Percentiles rank a stretch among this genome's conserved stretches.
These are phyloP conservation scores for Plectosphaerella cucumerina DNA, from an alignment of 2,329 filamentous ascomycete genomes.

Conservation along the genomic window DNA sequence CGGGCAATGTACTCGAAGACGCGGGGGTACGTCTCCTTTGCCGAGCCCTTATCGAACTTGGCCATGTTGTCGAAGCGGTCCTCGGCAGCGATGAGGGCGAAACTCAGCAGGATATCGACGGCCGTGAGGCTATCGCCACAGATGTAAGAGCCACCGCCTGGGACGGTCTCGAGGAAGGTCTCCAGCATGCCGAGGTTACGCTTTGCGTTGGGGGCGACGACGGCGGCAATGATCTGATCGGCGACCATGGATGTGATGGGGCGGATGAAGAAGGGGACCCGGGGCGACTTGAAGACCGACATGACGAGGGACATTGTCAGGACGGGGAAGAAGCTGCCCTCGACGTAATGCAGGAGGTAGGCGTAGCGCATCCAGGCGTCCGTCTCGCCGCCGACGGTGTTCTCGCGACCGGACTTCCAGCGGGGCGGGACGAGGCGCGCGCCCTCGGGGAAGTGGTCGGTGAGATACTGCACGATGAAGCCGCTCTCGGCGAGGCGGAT, in stretches of 20 bases:
- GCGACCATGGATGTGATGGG: conserved; percentile 45
- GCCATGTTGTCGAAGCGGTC: conserved; percentile 34
- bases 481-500: conserved; percentile 76
- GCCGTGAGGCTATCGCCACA: conserved; percentile 45
- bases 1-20: conserved; percentile 42
- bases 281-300: conserved; percentile 37
- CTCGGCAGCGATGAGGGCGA: conserved; percentile 42
- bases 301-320: conserved; percentile 63
- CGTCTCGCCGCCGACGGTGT: conserved; percentile 55
- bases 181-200: conserved; percentile 47
- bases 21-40: conserved; percentile 35
- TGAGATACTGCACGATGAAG: conserved; percentile 76
- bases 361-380: conserved; percentile 56
- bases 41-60: conserved; percentile 34
- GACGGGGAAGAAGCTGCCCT: conserved; percentile 76
- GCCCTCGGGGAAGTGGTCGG: conserved; percentile 54
- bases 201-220: conserved; percentile 44
- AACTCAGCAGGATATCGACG: conserved; percentile 51
- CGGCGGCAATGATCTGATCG: conserved; percentile 32
- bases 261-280: conserved; percentile 49
- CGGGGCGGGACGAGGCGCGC: conserved; percentile 45
- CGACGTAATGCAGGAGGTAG: conserved; percentile 78
- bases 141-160: conserved; percentile 37
- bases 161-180: conserved; percentile 40
- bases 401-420: conserved; percentile 56